Evolutionary conservation across 1,139 yeast genomes (phyloP), one percentile per base, ranked within the genome.

Genomic region (Saccharomyces pastorianus): DNA sequence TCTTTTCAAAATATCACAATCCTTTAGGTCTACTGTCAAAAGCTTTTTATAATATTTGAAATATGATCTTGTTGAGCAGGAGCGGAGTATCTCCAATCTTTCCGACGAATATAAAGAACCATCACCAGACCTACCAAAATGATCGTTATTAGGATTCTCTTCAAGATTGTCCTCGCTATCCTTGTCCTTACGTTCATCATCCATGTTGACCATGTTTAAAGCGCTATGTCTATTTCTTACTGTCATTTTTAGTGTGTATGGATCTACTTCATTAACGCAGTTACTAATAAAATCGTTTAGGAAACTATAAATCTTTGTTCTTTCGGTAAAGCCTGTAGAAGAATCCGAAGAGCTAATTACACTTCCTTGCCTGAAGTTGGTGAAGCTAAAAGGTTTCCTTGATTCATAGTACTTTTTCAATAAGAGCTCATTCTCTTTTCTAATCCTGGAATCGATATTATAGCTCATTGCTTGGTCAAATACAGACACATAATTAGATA

Each of bases 41-140:
- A 66, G 56, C 42, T 60, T 64, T 38, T 61, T 59, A 29, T 62
- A 61, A 55, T 67, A 65, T 26, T 59, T 62, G 17, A 55, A 53
- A 52, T 64, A 67, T 5, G 69, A 55, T 9, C 55, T 61, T 3
- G 62, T 58, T 46, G 55, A 59, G 41, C 55, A 46, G 49, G 54
- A n/a, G 26, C 48, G 44, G 4, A 38, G 44, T 9, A 38, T 38
- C 11, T 38, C 44, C 6, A 38, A 4, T 9, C 44, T 38, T 11
- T 38, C 44, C 5, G 44, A 38, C 2, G 44, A 38, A 38, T 38
- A 38, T 0, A 14, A 48, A 26, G 31, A 20, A 28, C 27, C 51
- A 38, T 23, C 27, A 14, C 28, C 51, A 48, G 6, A 1, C 44
- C 8, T 28, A 6, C 13, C 42, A 9, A 2, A 11, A 28, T 4